Evolutionary conservation across 2,329 filamentous ascomycete genomes (phyloP), one percentile per base, ranked within the genome.

Genomic region (Clonostachys solani): DNA sequence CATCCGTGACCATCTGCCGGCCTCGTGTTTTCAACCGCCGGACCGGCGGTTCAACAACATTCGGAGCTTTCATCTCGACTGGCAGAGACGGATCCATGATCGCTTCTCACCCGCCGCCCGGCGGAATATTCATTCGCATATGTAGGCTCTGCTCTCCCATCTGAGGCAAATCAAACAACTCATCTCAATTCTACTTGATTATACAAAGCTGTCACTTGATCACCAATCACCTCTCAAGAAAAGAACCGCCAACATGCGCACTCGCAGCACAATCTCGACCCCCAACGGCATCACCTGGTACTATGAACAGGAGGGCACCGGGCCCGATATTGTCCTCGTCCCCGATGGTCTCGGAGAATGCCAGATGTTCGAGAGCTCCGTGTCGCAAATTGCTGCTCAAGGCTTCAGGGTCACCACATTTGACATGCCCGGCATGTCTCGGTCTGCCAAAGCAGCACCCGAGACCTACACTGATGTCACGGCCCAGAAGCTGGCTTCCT

Each of bases 361-460:
- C 40, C 41, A 47, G 7, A 38, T 36, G 40, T 47, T 42, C 36
- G 19, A 42, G 9, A 13, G 37, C 23, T 33, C 45, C 19, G 40
- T 47, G 13, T 18, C 19, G 15, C 12, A 17, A 23, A 47, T 47
- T 29, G 45, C 45, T 16, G 40, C 18, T 13, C 33, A 33, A n/a
- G 45, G 45, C 23, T 47, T 47, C 33, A 33, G 16, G 8, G 45
- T 47, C 6, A 47, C 45, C 5, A 47, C 45, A 2, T 47, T 47
- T 33, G 45, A 47, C 29, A 47, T 17, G 9, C 45, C 45, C 13
- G 47, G 44, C 19, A 49, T 46, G 43, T 49, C 47, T 13, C 38
- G 44, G 35, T 49, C 43, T 17, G 18, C 4, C 33, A 35, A 19
- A 18, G 40, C 18, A 19, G 40, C 40, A n/a, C 23, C 38, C 38